phyloP scores from a whole-genome alignment of 2,329 filamentous ascomycete species.

The Colletotrichum sp. region DNA sequence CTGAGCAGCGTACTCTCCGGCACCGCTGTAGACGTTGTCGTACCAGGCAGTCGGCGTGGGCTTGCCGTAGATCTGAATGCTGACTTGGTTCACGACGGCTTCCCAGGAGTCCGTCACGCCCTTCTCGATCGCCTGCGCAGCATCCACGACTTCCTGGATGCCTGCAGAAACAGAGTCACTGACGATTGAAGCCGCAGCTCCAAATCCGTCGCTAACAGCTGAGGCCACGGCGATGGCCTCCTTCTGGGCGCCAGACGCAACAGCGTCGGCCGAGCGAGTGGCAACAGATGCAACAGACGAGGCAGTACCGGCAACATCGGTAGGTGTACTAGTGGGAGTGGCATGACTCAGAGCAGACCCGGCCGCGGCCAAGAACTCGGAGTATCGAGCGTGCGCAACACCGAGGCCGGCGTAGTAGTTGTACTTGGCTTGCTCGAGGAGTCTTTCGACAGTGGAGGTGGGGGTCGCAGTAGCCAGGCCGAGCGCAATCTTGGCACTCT shows the following conservation, averaged over 20 bases:
- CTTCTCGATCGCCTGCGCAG: constrained; percentile 41
- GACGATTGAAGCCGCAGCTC: constrained; percentile 37
- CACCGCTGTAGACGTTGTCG: constrained; percentile 48
- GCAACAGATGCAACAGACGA: constrained; percentile 52
- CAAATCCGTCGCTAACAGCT: constrained; percentile 44
- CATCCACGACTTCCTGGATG: constrained; percentile 43
- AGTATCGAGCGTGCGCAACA: constrained; percentile 78
- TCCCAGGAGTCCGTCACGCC: constrained; percentile 45
- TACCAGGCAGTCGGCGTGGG: constrained; percentile 65
- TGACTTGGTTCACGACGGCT: constrained; percentile 62
- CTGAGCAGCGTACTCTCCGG: constrained; percentile 62
- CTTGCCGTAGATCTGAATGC: constrained; percentile 71
- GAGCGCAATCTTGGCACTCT: constrained; percentile 68
- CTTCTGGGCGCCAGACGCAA: constrained; percentile 51
- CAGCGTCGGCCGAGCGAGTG: constrained; percentile 47
- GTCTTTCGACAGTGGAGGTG: constrained; percentile 58
- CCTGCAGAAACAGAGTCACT: constrained; percentile 36
- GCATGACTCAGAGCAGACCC: constrained; percentile 68
- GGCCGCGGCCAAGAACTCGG: constrained; percentile 74
- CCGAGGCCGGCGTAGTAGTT: constrained; percentile 82
- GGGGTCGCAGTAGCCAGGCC: constrained; percentile 65
- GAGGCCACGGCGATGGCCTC: constrained; percentile 57
- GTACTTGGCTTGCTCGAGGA: constrained; percentile 63
- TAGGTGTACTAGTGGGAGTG: constrained; percentile 65
- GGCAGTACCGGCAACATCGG: constrained; percentile 52